Evolutionary conservation across 345 rosid genomes (phyloP).

Genomic region (Lenwebbia sp.): DNA sequence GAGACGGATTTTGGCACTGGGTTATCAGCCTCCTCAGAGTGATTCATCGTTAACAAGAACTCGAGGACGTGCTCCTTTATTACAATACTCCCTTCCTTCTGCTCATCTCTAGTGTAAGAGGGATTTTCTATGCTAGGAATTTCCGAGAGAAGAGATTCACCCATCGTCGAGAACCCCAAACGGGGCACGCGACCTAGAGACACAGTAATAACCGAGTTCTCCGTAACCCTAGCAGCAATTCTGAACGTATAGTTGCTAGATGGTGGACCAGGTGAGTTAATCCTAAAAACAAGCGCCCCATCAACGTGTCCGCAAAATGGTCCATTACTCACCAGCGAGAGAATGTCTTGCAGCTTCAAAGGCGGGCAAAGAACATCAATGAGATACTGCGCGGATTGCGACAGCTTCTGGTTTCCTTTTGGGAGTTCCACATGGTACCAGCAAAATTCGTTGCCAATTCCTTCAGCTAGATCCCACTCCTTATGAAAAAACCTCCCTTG

Average conservation of each 20-base stretch:
- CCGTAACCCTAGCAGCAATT: conserved; percentile 85
- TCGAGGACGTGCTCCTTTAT: conserved; percentile 98
- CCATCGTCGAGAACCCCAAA: conserved; percentile 71
- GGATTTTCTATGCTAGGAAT: conserved; percentile 81
- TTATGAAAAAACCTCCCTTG: conserved; percentile 50
- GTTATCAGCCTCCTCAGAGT: conserved; percentile 97
- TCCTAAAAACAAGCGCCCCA: conserved; percentile 91
- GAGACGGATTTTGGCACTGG: conserved; percentile 85
- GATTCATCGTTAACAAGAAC: conserved; percentile 88
- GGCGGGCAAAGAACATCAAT: conserved; percentile 94
- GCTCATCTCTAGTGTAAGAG: conserved; percentile 25
- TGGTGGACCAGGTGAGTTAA: conserved; percentile 87
- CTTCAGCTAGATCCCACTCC: conserved; percentile 84
- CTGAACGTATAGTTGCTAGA: conserved; percentile 72
- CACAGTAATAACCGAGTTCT: conserved; percentile 83
- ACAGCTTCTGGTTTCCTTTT: conserved; percentile 65
- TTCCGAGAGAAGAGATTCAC: conserved; percentile 81
- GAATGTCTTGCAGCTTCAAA: conserved; percentile 88
- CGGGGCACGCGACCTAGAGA: conserved; percentile 92
- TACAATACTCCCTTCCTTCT: conserved; percentile 52
- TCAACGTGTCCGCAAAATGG: conserved; percentile 87
- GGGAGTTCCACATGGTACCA: conserved; percentile 97
- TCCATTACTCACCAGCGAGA: conserved; percentile 87
- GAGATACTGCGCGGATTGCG: conserved; percentile 77
- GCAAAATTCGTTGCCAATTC: conserved; percentile 64